Conservation (phyloP, 805 yeast species). For the Ogataea methylovora region DNA sequence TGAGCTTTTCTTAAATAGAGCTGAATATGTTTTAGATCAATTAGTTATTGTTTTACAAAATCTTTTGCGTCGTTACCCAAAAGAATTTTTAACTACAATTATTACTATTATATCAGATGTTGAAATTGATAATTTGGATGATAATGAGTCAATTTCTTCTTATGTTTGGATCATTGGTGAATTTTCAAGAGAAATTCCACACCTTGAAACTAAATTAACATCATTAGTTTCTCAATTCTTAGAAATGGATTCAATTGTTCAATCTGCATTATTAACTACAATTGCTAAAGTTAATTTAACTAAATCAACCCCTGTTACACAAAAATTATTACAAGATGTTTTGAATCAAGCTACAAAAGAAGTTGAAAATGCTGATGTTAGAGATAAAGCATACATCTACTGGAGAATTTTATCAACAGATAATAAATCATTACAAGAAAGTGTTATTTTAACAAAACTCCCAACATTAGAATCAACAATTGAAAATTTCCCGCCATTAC, state of each 20-base stretch:
- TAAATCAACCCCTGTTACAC: conserved; percentile 24
- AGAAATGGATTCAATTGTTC: conserved; percentile 55
- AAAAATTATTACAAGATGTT: conserved; percentile 45
- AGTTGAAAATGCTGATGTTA: conserved; percentile 66
- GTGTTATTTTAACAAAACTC: conserved; percentile 50
- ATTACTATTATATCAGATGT: conserved; percentile 45
- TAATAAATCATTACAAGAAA: conserved; percentile 34
- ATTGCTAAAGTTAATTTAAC: conserved; percentile 47
- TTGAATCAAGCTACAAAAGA: conserved; percentile 57
- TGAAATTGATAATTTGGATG: conserved; percentile 38
- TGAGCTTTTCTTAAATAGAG: conserved; percentile 53
- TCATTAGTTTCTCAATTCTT: conserved; percentile 43
- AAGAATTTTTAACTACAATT: conserved; percentile 39
- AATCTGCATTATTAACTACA: conserved; percentile 50
- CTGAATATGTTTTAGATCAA: conserved; percentile 54
- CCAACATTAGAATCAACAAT: conserved; percentile 72
- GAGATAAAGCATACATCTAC: conserved; percentile 73
- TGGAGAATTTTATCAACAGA: conserved; percentile 64
- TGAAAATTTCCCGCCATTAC: conserved; percentile 58
- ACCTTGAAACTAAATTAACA: conserved; percentile 38
- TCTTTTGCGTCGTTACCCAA: conserved; percentile 59
- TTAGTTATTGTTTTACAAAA: conserved; percentile 56
- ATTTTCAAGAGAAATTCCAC: conserved; percentile 54
- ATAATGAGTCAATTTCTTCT: conserved; percentile 45
- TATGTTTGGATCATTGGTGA: conserved; percentile 71